A percentile compares a stretch with the other conserved stretches of the same genome.
Evolutionary conservation across 2,329 filamentous ascomycete species (phyloP).

Genomic region (Dothideomycetes sp.): DNA sequence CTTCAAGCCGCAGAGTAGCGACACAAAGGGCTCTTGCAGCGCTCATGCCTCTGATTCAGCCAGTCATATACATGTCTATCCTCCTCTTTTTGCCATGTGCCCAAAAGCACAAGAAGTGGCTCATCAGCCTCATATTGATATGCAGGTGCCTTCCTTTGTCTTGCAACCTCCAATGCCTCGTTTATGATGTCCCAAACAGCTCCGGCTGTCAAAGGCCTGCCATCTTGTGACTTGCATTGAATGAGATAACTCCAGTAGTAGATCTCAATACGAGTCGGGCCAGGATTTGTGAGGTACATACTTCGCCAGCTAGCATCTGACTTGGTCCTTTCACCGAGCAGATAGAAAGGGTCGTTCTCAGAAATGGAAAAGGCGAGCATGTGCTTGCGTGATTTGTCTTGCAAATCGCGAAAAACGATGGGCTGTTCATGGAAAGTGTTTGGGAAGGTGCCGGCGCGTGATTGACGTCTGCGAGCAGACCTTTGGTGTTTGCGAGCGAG

Average conservation of each 20-base stretch:
- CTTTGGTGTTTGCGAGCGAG: constrained; percentile 1
- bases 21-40: constrained; percentile 5
- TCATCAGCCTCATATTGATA: constrained; percentile 9
- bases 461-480: neutral
- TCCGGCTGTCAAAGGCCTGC: constrained; percentile 8
- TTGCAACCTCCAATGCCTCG: constrained; percentile 8
- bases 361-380: constrained; percentile 11
- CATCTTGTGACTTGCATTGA: constrained; percentile 10
- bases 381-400: constrained; percentile 6
- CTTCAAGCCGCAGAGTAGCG: neutral
- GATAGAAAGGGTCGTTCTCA: constrained; percentile 10
- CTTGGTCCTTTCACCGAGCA: constrained; percentile 2
- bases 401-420: constrained; percentile 7
- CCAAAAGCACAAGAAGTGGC: constrained; percentile 10
- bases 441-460: neutral
- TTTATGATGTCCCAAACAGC: constrained; percentile 8
- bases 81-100: constrained; percentile 5
- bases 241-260: constrained; percentile 11
- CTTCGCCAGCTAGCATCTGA: constrained; percentile 4
- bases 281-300: constrained; percentile 11
- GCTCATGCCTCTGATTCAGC: constrained; percentile 10
- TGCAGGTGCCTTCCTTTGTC: constrained; percentile 7
- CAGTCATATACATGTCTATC: constrained; percentile 9
- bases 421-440: constrained; percentile 5
- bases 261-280: constrained; percentile 6